Percentiles rank a stretch among this genome's conserved stretches.
These are phyloP conservation scores for Apiotrichum laibachii DNA, from an alignment of 1,284 basidiomycete species.

Conservation along the genomic window DNA sequence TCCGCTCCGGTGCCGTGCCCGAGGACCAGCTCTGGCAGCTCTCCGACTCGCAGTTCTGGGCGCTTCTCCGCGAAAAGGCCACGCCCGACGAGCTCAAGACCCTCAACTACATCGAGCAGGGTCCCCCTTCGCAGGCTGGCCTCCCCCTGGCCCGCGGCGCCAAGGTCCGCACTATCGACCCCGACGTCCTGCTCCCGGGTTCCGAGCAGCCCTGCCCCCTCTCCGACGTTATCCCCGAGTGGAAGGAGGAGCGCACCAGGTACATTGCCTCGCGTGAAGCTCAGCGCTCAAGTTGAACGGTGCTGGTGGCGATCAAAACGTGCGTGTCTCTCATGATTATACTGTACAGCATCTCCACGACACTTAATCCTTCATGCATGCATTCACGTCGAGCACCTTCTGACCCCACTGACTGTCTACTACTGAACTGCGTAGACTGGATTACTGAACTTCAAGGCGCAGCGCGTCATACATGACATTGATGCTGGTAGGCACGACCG, in stretches of 20 bases:
- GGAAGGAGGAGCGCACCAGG: conserved; percentile 9
- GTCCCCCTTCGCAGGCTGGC: not conserved
- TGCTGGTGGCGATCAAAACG: too few relatives aligned
- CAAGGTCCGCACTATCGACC: conserved; percentile 21
- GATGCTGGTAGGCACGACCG: conserved; percentile 17
- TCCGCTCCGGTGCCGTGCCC: conserved; percentile 3
- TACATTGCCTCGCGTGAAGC: conserved; percentile 13
- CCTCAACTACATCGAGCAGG: conserved; percentile 11
- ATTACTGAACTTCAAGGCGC: conserved; percentile 27
- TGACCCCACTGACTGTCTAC: too few relatives aligned
- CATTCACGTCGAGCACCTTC: too few relatives aligned
- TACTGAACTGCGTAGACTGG: too few relatives aligned
- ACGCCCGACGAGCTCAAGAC: not conserved
- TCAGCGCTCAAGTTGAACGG: not conserved
- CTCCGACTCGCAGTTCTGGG: conserved; percentile 17
- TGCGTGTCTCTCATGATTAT: too few relatives aligned
- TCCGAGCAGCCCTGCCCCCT: not conserved
- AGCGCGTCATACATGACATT: conserved; percentile 36
- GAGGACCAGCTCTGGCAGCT: conserved; percentile 18
- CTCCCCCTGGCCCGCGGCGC: not conserved
- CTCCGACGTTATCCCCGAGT: conserved; percentile 3
- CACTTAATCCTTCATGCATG: too few relatives aligned
- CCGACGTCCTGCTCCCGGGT: conserved; percentile 10
- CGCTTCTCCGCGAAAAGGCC: conserved; percentile 1
- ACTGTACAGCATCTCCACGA: too few relatives aligned